phyloP scores from a whole-genome alignment of 129 eudicot genomes.

The Silybum marianum region DNA sequence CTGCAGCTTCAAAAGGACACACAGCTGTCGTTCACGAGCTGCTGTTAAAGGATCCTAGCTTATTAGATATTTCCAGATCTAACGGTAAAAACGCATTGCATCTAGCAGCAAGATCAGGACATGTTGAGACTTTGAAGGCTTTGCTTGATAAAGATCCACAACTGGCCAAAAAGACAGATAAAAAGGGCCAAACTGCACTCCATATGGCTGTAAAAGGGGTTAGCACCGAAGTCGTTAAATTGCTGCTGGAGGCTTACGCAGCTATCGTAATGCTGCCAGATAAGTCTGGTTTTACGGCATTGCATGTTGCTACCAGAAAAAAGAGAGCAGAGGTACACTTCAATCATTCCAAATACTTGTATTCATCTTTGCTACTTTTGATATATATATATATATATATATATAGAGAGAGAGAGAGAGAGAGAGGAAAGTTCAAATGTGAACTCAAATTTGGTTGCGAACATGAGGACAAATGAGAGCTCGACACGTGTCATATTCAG shows the following conservation, averaged over 20 bases:
- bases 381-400: too few species aligned
- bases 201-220: conserved; percentile 89
- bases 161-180: conserved; percentile 69
- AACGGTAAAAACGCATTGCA: conserved; percentile 81
- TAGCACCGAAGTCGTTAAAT: conserved; percentile 58
- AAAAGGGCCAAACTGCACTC: conserved; percentile 79
- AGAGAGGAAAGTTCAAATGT: too few species aligned
- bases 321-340: conserved; percentile 67
- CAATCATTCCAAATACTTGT: background rate
- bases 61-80: conserved; percentile 51
- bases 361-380: background rate
- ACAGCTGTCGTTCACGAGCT: conserved; percentile 63
- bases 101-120: conserved; percentile 76
- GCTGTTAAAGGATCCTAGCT: conserved; percentile 53
- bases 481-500: too few species aligned
- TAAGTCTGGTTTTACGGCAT: conserved; percentile 71
- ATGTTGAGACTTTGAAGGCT: conserved; percentile 59
- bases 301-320: conserved; percentile 85
- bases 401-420: too few species aligned
- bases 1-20: conserved; percentile 81
- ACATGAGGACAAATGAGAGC: too few species aligned
- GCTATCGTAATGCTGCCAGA: conserved; percentile 75
- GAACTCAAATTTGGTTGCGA: too few species aligned
- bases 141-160: conserved; percentile 65
- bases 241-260: conserved; percentile 70